Evolutionary conservation across 1,284 basidiomycete genomes (phyloP).

Genomic region (Phenoliferia sp.): DNA sequence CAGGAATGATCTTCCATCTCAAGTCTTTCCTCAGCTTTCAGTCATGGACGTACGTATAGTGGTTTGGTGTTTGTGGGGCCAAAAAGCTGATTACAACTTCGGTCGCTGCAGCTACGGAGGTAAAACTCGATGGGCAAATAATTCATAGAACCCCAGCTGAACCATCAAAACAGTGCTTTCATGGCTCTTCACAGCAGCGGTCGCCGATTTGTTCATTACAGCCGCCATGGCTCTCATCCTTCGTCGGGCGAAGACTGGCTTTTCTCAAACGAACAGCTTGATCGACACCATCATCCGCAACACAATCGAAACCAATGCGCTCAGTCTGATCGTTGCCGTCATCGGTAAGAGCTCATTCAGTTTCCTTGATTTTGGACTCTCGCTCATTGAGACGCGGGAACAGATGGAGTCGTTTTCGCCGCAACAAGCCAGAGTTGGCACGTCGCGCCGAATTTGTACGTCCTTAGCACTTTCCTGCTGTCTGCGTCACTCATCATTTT

Average conservation of each 20-base stretch:
- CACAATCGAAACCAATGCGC: background rate
- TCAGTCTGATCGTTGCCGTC: no score
- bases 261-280: background rate
- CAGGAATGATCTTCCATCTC: background rate
- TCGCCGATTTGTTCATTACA: background rate
- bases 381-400: background rate
- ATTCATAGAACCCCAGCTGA: background rate
- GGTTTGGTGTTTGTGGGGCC: background rate
- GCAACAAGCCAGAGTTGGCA: background rate
- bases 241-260: background rate
- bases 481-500: no score
- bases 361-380: background rate
- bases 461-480: no score
- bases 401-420: background rate
- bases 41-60: background rate
- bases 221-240: background rate
- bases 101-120: background rate
- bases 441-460: background rate
- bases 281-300: background rate
- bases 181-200: background rate
- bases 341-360: background rate
- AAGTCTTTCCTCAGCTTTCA: background rate
- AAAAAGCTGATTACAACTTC: background rate
- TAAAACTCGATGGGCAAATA: background rate
- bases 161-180: background rate